Evolutionary conservation across 176 grass and related monocot species (phyloP), one percentile per base, ranked within the genome.

Genomic region (Zoysia japonica): DNA sequence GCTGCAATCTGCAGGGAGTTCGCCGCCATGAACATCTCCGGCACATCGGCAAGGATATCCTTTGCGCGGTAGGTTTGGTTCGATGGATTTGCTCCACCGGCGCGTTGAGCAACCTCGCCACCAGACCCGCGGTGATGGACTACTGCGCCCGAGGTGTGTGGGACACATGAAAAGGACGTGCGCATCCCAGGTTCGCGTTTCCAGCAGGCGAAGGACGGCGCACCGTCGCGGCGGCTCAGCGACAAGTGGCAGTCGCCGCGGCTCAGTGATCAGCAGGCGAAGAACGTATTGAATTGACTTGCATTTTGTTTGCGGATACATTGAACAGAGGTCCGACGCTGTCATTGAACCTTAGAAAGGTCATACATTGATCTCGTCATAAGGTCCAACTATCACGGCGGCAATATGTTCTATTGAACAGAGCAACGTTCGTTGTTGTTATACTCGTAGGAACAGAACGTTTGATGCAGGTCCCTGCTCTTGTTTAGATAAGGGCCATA

Each of bases 21-120:
- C 72, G 69, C 62, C 1, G 80, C 91, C 67, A 91, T 91, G 94
- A 89, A 93, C 88, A 91, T 97, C 74, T 83, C 91, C 55, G 75
- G 86, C 65, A 70, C 87, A 11, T 89, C 60, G 79, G 91, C 48
- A 97, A 91, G 83, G 82, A 65, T 41, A 81, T 97, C 69, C 75
- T 93, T 9, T 97, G 94, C 71, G 49, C 94, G 84, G 94, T 97
- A 93, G 1, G 68, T 1, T 16, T 9, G 64, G 41, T 61, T n/a
- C 65, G 9, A 13, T 66, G 1, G 19, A 7, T 36, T 60, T 63
- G 76, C 80, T 73, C 83, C 42, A 79, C 86, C 20, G 69, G 46
- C 62, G 7, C 19, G 7, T 70, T 79, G 9, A 87, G 85, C 79
- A 56, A 66, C 3, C 79, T 82, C 47, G 65, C 16, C 70, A 19